Evolutionary conservation across 2,329 filamentous ascomycete species (phyloP), one percentile per base, ranked within the genome.

Genomic region (Ampelomyces quisqualis): DNA sequence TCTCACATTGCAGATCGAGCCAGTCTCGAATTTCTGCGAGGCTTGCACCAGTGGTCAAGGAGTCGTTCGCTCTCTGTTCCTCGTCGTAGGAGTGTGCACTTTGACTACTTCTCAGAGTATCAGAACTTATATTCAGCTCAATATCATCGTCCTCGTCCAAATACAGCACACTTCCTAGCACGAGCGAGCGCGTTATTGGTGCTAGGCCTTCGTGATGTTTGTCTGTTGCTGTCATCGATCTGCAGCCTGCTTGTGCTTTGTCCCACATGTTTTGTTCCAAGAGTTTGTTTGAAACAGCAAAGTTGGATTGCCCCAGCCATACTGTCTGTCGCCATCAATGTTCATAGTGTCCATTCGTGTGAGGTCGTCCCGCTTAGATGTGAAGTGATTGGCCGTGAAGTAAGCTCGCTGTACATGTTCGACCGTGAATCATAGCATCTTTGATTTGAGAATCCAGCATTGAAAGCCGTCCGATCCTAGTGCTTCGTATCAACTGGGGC

Each of bases 11-110:
- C 6, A 15, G 15, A 13, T 34, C 20, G 17, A 45, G 29, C 42
- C 42, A 45, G 18, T 10, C 4, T 17, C 15, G 23, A 7, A 32
- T 34, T 5, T 60, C 33, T 21, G 67, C 67, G n/a, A 45, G 34
- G n/a, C 18, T 33, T 4, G 24, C 24, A 5, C 29, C 30, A 6
- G 4, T 2, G 9, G 15, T 6, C 17, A 34, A 18, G n/a, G 17
- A 23, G 7, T 18, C 20, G n/a, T 5, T 19, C 28, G 8, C 20
- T 19, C 10, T n/a, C 13, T 2, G 10, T 14, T n/a, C 11, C 26
- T 28, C n/a, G n/a, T 5, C 13, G 13, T 14, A n/a, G 13, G 29
- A n/a, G 11, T 6, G n/a, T 20, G 29, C 4, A 31, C 2, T 11
- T n/a, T 9, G 15, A 17, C 15, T 31, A 17, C 17, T 19, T 7